Conservation (phyloP, 345 rosid species). For the Chamaenerion angustifolium region DNA sequence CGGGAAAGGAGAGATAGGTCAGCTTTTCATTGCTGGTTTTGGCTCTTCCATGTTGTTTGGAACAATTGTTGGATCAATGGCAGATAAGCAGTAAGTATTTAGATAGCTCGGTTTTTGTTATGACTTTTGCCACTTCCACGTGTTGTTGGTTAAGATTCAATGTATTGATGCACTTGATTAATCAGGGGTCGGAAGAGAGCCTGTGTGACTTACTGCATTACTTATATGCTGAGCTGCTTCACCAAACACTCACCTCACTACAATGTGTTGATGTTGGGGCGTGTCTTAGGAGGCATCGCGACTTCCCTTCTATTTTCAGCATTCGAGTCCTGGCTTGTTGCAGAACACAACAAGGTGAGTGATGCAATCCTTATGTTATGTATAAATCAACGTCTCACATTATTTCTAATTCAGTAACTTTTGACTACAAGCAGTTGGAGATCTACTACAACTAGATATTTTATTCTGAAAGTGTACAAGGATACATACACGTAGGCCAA, state of each 20-base stretch:
- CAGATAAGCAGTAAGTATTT: constrained; percentile 74
- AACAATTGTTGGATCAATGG: constrained; percentile 92
- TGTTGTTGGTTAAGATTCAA: not conserved
- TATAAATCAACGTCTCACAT: no score
- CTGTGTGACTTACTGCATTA: constrained; percentile 35
- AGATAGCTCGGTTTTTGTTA: not conserved
- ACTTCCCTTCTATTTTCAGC: constrained; percentile 84
- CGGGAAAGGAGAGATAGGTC: constrained; percentile 84
- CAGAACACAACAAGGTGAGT: constrained; percentile 84
- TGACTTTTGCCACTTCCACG: not conserved
- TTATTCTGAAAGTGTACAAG: no score
- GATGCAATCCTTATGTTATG: not conserved
- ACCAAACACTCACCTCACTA: constrained; percentile 92
- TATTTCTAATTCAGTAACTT: no score
- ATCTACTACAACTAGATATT: no score
- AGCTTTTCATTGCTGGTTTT: constrained; percentile 94
- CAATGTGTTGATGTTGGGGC: constrained; percentile 84
- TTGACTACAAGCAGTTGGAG: no score
- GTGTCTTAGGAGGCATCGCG: constrained; percentile 91
- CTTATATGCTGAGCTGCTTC: constrained; percentile 77
- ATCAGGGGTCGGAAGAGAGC: constrained; percentile 94
- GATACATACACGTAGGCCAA: no score
- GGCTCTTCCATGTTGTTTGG: constrained; percentile 97
- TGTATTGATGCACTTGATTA: not conserved
- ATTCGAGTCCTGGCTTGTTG: constrained; percentile 97